Conservation (phyloP, 768 basidiomycete genomes). For the Heimioporus sp. region DNA sequence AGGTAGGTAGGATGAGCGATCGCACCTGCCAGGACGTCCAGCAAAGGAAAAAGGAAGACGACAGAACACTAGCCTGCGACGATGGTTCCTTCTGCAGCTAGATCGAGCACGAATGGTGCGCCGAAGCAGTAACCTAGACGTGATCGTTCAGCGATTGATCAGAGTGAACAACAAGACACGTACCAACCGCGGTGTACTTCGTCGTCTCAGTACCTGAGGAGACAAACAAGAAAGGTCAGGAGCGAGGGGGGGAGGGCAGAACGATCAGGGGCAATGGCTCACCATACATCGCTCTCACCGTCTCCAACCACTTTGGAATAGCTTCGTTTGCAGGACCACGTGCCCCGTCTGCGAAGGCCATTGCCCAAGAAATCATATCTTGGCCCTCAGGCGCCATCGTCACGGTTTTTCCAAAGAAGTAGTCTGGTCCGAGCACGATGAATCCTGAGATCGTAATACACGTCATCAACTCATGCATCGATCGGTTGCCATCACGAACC, state of each 20-base stretch:
- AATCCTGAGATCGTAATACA: conserved; percentile 40
- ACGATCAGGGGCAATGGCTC: not conserved
- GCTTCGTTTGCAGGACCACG: conserved; percentile 35
- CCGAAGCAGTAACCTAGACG: conserved; percentile 57
- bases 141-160: not conserved
- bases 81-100: conserved; percentile 41
- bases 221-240: no score
- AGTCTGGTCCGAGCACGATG: conserved; percentile 56
- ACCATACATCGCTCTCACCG: conserved; percentile 51
- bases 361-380: conserved; percentile 41
- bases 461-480: no score
- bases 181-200: conserved; percentile 44
- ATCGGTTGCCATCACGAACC: conserved; percentile 37
- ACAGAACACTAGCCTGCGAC: conserved; percentile 37
- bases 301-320: conserved; percentile 50
- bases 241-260: not conserved
- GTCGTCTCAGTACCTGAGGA: conserved; percentile 29
- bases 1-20: conserved; percentile 53
- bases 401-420: conserved; percentile 52
- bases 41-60: not conserved
- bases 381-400: conserved; percentile 29
- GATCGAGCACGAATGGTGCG: conserved; percentile 46
- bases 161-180: conserved; percentile 2
- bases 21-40: conserved; percentile 31
- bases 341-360: conserved; percentile 1